These are phyloP conservation scores for Eutrema japonicum DNA, from an alignment of 345 rosid species.

Conservation along the genomic window DNA sequence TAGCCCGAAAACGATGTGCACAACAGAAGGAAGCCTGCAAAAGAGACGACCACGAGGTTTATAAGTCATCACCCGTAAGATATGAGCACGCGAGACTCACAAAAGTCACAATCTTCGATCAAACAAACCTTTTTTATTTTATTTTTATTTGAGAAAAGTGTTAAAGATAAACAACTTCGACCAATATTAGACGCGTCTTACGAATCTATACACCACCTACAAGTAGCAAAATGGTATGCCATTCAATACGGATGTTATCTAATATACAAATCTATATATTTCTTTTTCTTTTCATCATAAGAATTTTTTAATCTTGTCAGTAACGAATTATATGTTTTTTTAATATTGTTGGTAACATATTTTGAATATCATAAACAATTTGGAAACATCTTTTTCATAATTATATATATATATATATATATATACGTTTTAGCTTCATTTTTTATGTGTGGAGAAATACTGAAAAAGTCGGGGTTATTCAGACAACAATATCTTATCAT, in stretches of 20 bases:
- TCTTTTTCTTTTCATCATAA: too few species aligned
- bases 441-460: not conserved
- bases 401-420: not conserved
- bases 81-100: not conserved
- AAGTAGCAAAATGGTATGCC: not conserved
- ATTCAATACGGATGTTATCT: not conserved
- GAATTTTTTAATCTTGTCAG: too few species aligned
- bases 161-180: not conserved
- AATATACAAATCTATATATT: too few species aligned
- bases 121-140: too few species aligned
- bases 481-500: constrained; percentile 5
- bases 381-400: too few species aligned
- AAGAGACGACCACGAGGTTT: constrained; percentile 17
- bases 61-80: not conserved
- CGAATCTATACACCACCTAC: not conserved
- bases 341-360: too few species aligned
- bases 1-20: constrained; percentile 8
- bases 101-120: not conserved
- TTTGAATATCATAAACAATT: too few species aligned
- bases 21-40: constrained; percentile 13
- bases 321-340: too few species aligned
- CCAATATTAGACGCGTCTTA: not conserved
- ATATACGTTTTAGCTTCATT: not conserved
- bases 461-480: constrained; percentile 4
- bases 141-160: too few species aligned